These are phyloP conservation scores for Nigrospora osmanthi DNA, from an alignment of 2,329 filamentous ascomycete species.

Conservation along the genomic window DNA sequence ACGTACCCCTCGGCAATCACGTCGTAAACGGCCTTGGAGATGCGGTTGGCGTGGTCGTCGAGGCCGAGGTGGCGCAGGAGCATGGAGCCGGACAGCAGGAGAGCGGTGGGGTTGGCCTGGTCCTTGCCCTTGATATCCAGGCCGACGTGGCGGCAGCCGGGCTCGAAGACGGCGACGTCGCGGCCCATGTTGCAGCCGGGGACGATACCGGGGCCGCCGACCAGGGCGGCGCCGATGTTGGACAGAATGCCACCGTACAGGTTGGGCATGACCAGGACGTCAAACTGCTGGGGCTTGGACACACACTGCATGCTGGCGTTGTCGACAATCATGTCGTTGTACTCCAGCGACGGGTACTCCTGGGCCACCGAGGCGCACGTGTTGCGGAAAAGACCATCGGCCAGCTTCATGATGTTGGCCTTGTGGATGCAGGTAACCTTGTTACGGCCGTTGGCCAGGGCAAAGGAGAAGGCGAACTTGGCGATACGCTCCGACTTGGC, in stretches of 20 bases:
- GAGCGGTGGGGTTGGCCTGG: conserved; percentile 94
- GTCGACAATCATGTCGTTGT: conserved; percentile 99
- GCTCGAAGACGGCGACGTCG: conserved; percentile 97
- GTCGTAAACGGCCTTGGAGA: conserved; percentile 75
- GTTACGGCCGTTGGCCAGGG: conserved; percentile 96
- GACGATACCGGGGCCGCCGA: conserved; percentile 93
- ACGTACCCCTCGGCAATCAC: conserved; percentile 85
- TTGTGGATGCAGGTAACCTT: conserved; percentile 99
- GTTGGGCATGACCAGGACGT: conserved; percentile 99
- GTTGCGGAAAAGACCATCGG: conserved; percentile 96
- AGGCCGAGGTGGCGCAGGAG: conserved; percentile 93
- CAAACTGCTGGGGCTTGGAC: conserved; percentile 92
- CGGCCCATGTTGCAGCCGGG: conserved; percentile 99
- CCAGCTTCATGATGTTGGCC: conserved; percentile 99
- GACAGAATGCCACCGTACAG: conserved; percentile 97
- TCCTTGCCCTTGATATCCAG: conserved; percentile 99
- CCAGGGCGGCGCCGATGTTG: conserved; percentile 95
- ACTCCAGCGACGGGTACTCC: conserved; percentile 92
- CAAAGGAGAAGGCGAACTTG: conserved; percentile 97
- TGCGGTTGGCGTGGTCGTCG: conserved; percentile 96
- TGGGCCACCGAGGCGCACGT: conserved; percentile 91
- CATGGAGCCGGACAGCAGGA: conserved; percentile 95
- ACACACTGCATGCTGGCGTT: conserved; percentile 99
- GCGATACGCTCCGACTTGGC: conserved; percentile 98
- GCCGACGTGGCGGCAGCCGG: conserved; percentile 97